Conservation (phyloP, 805 yeast genomes). For the Metschnikowia amazonensis region DNA sequence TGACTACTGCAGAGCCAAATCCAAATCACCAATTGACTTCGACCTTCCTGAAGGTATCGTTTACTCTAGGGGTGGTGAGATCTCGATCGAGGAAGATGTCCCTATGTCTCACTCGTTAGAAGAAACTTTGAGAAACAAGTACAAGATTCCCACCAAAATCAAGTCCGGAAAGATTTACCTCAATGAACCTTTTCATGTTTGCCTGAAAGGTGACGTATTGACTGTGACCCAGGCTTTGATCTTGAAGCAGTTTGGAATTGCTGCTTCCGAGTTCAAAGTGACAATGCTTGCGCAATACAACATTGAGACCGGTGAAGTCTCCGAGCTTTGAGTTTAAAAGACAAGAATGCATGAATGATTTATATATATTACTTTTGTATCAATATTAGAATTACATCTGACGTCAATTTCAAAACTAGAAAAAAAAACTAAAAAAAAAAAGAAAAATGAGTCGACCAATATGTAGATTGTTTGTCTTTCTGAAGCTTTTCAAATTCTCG, state of each 20-base stretch:
- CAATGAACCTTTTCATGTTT: constrained; percentile 73
- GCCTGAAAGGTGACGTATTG: constrained; percentile 71
- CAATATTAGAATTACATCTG: neutral
- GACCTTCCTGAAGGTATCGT: constrained; percentile 86
- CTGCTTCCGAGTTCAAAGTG: constrained; percentile 87
- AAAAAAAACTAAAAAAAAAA: neutral
- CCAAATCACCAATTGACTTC: constrained; percentile 77
- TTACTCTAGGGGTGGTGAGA: constrained; percentile 93
- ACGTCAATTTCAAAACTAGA: neutral
- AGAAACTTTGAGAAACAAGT: constrained; percentile 82
- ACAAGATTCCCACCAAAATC: constrained; percentile 87
- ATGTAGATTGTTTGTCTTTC: neutral
- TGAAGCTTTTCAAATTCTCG: neutral
- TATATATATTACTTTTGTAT: neutral
- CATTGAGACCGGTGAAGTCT: constrained; percentile 45
- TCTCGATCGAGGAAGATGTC: constrained; percentile 86
- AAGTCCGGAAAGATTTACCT: constrained; percentile 83
- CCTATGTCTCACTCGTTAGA: constrained; percentile 97
- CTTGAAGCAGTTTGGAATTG: constrained; percentile 92
- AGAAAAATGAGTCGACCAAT: neutral
- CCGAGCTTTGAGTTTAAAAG: constrained; percentile 15
- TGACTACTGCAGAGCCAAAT: constrained; percentile 89
- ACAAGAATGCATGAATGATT: constrained; percentile 1
- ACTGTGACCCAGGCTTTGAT: constrained; percentile 90
- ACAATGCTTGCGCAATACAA: constrained; percentile 74